Evolutionary conservation across 495 filamentous ascomycete genomes (phyloP), one percentile per base, ranked within the genome.

Genomic region (Astrothelium macrocarpum): DNA sequence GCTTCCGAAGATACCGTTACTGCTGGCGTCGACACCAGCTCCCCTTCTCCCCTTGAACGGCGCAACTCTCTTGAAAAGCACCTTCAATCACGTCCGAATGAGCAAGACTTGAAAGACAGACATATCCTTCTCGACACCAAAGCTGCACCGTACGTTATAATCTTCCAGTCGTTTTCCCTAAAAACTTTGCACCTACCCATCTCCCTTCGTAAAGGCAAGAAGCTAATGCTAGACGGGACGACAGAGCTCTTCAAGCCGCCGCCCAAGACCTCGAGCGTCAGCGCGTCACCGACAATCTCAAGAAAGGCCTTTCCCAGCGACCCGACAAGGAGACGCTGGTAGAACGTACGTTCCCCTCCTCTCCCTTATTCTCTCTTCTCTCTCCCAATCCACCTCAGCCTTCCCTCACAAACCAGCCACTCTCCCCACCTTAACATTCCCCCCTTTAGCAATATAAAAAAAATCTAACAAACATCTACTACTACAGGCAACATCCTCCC

Each of bases 31-130:
- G 82, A 87, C 73, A 76, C 81, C 67, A 80, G 80, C 2, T 80
- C 83, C 68, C 88, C 89, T 75, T 86, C 88, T n/a, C 83, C 88
- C 61, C 77, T 82, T 65, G 85, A 85, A 67, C 87, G 91, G 68
- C 89, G 89, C 75, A 87, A 95, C 78, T 91, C 88, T n/a, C 84
- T 96, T 32, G 90, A 94, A 76, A 90, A 88, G 69, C 89, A 92
- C 70, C 82, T 95, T 63, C 83, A 87, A 71, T 83, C 83, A 62
- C 87, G 91, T 42, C 91, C 91, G 12, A 88, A 91, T 25, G 79
- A 84, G 46, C 78, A 91, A 70, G 90, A 96, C 64, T 84, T 96
- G 60, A 90, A 88, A 75, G 81, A 89, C 64, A 75, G 84, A 59
- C 83, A 90, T 68, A 90, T 90, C 67, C 73, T 90, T 49, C 77